Evolutionary conservation across 139 green algal species (phyloP), one percentile per base, ranked within the genome.

Genomic region (Coelastrella sp.): DNA sequence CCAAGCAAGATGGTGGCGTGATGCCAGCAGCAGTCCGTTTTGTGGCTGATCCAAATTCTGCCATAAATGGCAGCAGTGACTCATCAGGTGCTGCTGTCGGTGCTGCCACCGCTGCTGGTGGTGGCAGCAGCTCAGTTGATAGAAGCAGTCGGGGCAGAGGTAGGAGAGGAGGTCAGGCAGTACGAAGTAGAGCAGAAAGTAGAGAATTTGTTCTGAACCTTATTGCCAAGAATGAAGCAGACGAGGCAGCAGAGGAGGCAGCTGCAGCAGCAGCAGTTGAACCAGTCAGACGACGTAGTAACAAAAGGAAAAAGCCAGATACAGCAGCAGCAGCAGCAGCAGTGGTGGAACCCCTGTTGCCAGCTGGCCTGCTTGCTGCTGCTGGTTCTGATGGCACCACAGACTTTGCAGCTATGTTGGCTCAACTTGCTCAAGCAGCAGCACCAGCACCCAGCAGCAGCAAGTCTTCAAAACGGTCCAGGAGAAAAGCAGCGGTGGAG

Each of bases 251-350:
- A 82, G 84, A 22, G 60, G 61, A 6, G 0, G 49, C 84, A 20
- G 80, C 80, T 7, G 25, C 75, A 82, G 17, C 75, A 74, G 35
- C 35, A 74, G 80, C 11, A 15, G 11, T 49, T 7, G 80, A 72
- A 20, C 80, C 56, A 10, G 20, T 6, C 58, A 73, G 10, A 86
- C 8, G 4, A 15, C 58, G 78, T 15, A 68, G 78, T 8, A 25
- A 19, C 78, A 84, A 61, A 58, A 20, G 49, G 10, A 68, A 68
- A 8, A n/a, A 4, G 4, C 78, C 78, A 61, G 78, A 84, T 24
- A 61, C 56, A 65, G 82, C 82, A 25, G 82, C 82, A 61, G 3
- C 79, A 85, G 0, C 60, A 76, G 82, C 82, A 60, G 24, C 82
- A 79, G 60, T 27, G 60, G 15, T 7, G 24, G 25, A 24, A 14